phyloP scores from a whole-genome alignment of 179 eudicot genomes.

The Silene coronaria region DNA sequence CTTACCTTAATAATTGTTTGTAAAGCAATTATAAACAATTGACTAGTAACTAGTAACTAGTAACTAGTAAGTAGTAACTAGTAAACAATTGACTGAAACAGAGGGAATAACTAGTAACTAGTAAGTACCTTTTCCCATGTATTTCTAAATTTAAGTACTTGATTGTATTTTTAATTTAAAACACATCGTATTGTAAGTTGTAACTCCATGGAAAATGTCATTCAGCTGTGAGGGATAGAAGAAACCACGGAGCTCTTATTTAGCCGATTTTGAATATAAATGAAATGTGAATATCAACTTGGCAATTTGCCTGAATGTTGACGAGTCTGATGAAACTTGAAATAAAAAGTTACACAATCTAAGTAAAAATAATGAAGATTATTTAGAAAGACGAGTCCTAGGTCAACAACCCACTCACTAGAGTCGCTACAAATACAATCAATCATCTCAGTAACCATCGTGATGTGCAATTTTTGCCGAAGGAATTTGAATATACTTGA shows the following conservation, averaged over 20 bases:
- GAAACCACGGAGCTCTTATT: background rate
- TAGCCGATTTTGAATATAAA: background rate
- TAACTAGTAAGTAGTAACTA: too few relatives aligned
- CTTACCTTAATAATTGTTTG: too few relatives aligned
- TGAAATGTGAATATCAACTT: background rate
- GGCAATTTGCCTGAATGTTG: background rate
- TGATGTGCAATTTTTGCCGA: conserved; percentile 10
- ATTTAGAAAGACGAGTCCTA: background rate
- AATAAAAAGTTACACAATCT: background rate
- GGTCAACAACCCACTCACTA: background rate
- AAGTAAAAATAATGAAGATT: background rate
- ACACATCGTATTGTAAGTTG: background rate
- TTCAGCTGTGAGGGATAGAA: background rate
- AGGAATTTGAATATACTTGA: conserved; percentile 12
- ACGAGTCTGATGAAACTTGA: background rate
- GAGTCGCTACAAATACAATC: background rate
- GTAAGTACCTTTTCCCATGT: too few relatives aligned
- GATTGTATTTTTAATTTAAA: background rate
- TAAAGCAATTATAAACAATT: too few relatives aligned
- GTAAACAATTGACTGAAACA: too few relatives aligned
- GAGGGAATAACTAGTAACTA: too few relatives aligned
- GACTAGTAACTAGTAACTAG: too few relatives aligned
- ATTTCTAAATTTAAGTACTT: too few relatives aligned
- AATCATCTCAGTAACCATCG: background rate
- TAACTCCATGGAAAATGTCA: background rate